Base-by-base conservation (phyloP, 148 eudicot genomes). In the Rhododendron henanense region DNA sequence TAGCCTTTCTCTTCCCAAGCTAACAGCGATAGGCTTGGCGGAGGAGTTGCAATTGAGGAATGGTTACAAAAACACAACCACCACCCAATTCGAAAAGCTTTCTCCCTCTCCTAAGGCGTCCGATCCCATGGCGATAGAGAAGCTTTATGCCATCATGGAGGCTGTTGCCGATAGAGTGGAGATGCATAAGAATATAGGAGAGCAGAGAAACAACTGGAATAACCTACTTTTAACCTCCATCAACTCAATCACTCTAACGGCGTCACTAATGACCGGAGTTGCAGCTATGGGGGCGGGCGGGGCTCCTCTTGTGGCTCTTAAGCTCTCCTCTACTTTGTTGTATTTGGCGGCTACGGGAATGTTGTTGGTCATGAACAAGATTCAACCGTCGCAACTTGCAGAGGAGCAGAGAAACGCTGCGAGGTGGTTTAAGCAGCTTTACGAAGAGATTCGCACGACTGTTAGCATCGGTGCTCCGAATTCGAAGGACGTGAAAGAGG, bases 311-410 rank as follows among this genome's bases (percentile, higher is more conserved):
- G 65, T 81, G 5, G 89, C 83, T 1, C 44, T 94, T 31, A 93
- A 87, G 88, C 82, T 92, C 55, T 87, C 94, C 21, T 89, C 94
- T 0, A 86, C 91, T 35, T 8, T 87, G 11, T 61, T 94, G 59
- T 94, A 89, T 84, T 74, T 87, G 57, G 92, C 94, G 0, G 94
- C 91, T 0, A 87, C 95, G 1, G 93, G 93, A 2, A 78, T 94
- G 37, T 78, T 92, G 11, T 11, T 87, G 6, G 87, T 93, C 0
- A 87, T 95, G 93, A 95, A 91, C 85, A 92, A 89, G 87, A 90
- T 93, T 47, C 96, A 94, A 79, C 98, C 98, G 2, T 94, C 96
- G 5, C 98, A 94, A 84, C 86, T 94, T 0, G 98, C 89, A 0
- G 94, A 95, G 50, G 98, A 95, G 83, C 96, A 95, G 65, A 81